Base-by-base conservation (phyloP, 129 eudicot genomes). In the Heracleum sosnowskyi region DNA sequence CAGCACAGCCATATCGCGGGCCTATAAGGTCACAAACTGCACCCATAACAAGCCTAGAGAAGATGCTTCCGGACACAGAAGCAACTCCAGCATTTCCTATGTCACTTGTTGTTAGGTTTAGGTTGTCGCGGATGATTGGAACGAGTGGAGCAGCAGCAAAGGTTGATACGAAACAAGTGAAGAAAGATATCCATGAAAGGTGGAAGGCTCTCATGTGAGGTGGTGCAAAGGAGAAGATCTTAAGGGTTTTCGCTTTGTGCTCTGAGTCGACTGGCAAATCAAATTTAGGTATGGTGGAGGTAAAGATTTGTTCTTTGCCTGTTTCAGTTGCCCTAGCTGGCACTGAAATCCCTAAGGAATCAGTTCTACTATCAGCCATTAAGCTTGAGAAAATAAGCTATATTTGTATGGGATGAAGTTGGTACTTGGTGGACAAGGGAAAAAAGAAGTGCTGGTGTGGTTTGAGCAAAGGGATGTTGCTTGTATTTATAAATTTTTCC, bases 41-140 rank as follows among this genome's bases (percentile, higher is more conserved):
- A 5, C 90, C 87, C 87, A 84, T 83, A 13, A 81, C 79, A 17
- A 86, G 87, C 62, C 90, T 81, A 0, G 89, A 86, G 81, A 86
- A 83, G 78, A 86, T 82, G 79, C 84, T 79, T 9, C 89, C 87
- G 1, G 87, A 80, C 15, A 83, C 87, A 0, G 87, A 86, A 40
- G 85, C 89, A 36, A 81, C 82, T 24, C 84, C 86, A 1, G 89
- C 87, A 39, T 86, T 86, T 10, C 85, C 83, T 45, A 83, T 83
- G 82, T 83, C 86, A 17, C 69, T 17, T 36, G 55, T 57, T 24
- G 86, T 83, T 40, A 83, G 80, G 77, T 83, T 74, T 29, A 83
- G 70, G 66, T 83, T 75, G 75, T 79, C 83, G 36, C 86, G 49
- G 71, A 83, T 83, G 15, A 83, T 83, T 46, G 86, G 83, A 28